Base-by-base conservation (phyloP, 2,329 filamentous ascomycete genomes). In the Fusarium brachygibbosum region DNA sequence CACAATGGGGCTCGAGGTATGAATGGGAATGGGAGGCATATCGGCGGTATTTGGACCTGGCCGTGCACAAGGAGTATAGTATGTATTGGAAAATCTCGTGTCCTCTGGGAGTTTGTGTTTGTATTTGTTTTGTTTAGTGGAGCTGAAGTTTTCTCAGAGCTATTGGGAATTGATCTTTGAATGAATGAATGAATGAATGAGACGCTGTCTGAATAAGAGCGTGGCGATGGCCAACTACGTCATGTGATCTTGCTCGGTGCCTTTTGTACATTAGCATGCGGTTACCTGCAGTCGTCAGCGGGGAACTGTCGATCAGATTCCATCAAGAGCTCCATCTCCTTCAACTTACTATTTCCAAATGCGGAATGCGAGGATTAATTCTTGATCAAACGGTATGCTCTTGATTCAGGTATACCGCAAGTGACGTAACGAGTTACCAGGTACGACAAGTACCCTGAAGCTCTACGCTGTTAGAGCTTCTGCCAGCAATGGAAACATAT, bases 21-120 rank as follows among this genome's bases (percentile, higher is more conserved):
- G 88, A 41, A 90, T 83, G 48, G 84, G 86, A 65, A 90, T 85
- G n/a, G 87, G 84, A 49, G 87, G 82, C 88, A 90, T 90, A n/a
- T 46, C 80, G 50, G 10, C 29, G 37, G 32, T 35, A 56, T 40
- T 16, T 41, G 10, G n/a, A 44, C 34, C 40, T 51, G 19, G 16
- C 16, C 35, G 44, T 37, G 38, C 28, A 17, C 28, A 31, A 13
- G 17, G 8, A 40, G 31, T 51, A 19, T 42, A 10, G 14, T 32
- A 34, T 35, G 31, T 53, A 21, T 23, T 35, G 31, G 17, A 42
- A 11, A 19, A 14, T 53, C n/a, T 44, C 21, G 38, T 57, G 17
- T 31, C 7, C n/a, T n/a, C 11, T 8, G 29, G 29, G 29, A 29
- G 29, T 58, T 37, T 56, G 16, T 19, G n/a, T 17, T 28, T 49